These are phyloP conservation scores for Basipetospora chlamydospora DNA, from an alignment of 2,329 filamentous ascomycete genomes.

Conservation along the genomic window DNA sequence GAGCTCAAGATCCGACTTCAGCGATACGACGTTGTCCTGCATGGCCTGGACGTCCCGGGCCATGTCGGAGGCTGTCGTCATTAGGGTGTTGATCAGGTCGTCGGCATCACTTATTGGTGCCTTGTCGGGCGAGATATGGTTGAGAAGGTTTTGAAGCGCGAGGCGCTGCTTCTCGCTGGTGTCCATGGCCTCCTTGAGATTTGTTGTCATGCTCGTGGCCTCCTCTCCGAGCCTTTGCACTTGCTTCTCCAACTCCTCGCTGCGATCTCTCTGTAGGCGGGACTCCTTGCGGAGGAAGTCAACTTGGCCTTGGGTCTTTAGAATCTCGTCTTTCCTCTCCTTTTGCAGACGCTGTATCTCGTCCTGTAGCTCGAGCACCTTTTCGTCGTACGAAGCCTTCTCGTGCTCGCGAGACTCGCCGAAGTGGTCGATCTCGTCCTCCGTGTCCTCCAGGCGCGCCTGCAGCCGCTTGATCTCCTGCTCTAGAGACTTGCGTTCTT, in stretches of 20 bases:
- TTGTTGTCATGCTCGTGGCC: constrained; percentile 33
- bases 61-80: constrained; percentile 41
- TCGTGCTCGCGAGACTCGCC: constrained; percentile 75
- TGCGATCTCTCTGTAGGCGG: constrained; percentile 42
- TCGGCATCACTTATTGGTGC: constrained; percentile 38
- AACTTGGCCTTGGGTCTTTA: constrained; percentile 46
- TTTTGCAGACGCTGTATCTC: constrained; percentile 53
- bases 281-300: constrained; percentile 48
- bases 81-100: constrained; percentile 45
- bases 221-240: constrained; percentile 41
- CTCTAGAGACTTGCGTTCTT: constrained; percentile 72
- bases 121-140: constrained; percentile 39
- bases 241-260: constrained; percentile 42
- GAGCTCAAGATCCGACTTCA: constrained; percentile 49
- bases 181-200: constrained; percentile 35
- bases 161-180: constrained; percentile 34
- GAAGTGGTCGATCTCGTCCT: constrained; percentile 81
- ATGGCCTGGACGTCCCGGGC: constrained; percentile 43
- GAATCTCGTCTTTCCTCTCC: constrained; percentile 39
- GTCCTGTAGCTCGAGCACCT: constrained; percentile 50
- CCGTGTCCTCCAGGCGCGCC: constrained; percentile 68
- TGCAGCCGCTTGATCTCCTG: constrained; percentile 65
- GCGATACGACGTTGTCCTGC: constrained; percentile 43
- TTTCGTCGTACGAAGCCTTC: constrained; percentile 54
- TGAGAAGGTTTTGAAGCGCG: constrained; percentile 43